Percentiles rank a stretch among this genome's conserved stretches.
Conservation (phyloP, 2,329 filamentous ascomycete genomes). For the Phoma sp. region DNA sequence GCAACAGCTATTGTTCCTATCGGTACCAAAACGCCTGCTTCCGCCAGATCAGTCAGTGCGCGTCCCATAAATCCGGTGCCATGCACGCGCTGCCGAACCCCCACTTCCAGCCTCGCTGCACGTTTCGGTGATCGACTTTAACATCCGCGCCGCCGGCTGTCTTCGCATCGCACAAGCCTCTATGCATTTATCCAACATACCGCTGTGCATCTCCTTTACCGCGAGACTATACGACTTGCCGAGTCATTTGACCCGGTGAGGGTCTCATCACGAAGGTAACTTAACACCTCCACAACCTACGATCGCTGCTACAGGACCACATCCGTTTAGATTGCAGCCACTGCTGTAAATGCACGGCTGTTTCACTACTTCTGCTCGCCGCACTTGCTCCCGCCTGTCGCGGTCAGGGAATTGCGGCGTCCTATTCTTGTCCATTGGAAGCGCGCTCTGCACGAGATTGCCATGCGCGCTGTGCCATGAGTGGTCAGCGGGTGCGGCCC, state of each 20-base stretch:
- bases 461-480: conserved; percentile 33
- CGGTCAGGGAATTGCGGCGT: conserved; percentile 25
- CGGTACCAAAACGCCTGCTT: conserved; percentile 26
- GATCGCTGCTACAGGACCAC: neutral
- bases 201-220: neutral
- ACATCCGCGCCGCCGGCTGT: conserved; percentile 14
- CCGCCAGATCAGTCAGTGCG: conserved; percentile 47
- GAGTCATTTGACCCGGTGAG: too few species aligned
- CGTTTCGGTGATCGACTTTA: conserved; percentile 28
- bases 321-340: conserved; percentile 34
- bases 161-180: conserved; percentile 9
- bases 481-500: conserved; percentile 41
- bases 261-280: neutral
- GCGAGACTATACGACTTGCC: neutral
- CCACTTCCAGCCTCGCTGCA: conserved; percentile 35
- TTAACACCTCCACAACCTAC: neutral
- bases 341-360: conserved; percentile 35
- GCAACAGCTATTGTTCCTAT: neutral
- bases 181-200: conserved; percentile 2
- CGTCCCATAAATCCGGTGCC: conserved; percentile 28
- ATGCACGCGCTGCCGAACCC: conserved; percentile 36
- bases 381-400: conserved; percentile 22
- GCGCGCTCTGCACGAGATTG: conserved; percentile 38
- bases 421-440: conserved; percentile 41
- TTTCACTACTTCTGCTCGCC: conserved; percentile 40